These are phyloP conservation scores for Heterobasidion irregulare DNA, from an alignment of 1,284 basidiomycete species.

Conservation along the genomic window DNA sequence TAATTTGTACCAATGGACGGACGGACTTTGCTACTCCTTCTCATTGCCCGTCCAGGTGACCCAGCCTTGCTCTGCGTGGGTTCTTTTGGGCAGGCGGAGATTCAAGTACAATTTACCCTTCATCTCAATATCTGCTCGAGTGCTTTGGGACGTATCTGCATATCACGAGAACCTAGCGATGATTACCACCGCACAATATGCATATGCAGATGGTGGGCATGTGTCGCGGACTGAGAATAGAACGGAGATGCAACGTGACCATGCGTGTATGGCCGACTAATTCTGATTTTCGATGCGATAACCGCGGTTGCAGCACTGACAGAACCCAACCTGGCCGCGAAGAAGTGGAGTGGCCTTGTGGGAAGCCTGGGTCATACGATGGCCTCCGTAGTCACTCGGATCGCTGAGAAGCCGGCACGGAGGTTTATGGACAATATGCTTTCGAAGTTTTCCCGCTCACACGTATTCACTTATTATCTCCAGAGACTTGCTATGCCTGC, in stretches of 20 bases:
- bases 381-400: not conserved
- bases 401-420: slow-evolving; percentile 3
- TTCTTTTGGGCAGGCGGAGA: not conserved
- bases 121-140: too few species aligned
- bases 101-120: too few species aligned
- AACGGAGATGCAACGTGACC: not conserved
- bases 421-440: not conserved
- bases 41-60: not conserved
- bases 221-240: not conserved
- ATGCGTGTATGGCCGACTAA: not conserved
- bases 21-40: not conserved
- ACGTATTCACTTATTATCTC: slow-evolving; percentile 6
- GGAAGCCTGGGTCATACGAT: slow-evolving; percentile 2
- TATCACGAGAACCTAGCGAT: too few species aligned
- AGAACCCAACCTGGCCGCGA: not conserved
- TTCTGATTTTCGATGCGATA: not conserved
- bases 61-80: not conserved
- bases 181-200: too few species aligned
- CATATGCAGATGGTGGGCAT: not conserved
- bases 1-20: slow-evolving; percentile 3
- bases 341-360: slow-evolving; percentile 4
- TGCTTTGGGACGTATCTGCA: too few species aligned
- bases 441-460: slow-evolving; percentile 3
- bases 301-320: not conserved
- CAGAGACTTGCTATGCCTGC: not conserved